Percentiles rank a stretch among this genome's conserved stretches.
Evolutionary conservation across 371 early-diverging fungal genomes (phyloP).

Genomic region (Choanephora cucurbitarum): DNA sequence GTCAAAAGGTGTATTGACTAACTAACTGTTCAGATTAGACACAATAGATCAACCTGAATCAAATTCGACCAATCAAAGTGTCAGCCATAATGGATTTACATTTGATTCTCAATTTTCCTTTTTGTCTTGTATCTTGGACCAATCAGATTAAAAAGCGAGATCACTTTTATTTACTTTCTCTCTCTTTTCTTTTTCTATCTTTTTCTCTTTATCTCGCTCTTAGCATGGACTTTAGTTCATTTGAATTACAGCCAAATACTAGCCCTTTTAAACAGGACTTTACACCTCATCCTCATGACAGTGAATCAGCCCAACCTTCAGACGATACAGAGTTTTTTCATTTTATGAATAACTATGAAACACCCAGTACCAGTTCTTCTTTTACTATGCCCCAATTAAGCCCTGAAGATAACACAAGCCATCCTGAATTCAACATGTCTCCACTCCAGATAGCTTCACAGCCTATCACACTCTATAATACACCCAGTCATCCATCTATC

Average conservation of each 20-base stretch:
- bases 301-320: too few relatives aligned
- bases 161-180: background rate
- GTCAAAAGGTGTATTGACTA: too few relatives aligned
- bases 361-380: background rate
- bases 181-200: conserved; percentile 1
- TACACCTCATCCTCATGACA: too few relatives aligned
- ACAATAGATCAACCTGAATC: too few relatives aligned
- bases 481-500: conserved; percentile 27
- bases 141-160: background rate
- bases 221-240: conserved; percentile 33
- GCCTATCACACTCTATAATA: conserved; percentile 20
- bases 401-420: conserved; percentile 36
- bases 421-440: conserved; percentile 49
- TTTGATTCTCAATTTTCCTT: background rate
- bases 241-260: conserved; percentile 22
- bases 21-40: too few relatives aligned
- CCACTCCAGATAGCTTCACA: conserved; percentile 39
- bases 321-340: conserved; percentile 28
- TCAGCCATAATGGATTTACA: too few relatives aligned
- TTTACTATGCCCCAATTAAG: conserved; percentile 36
- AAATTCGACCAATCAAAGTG: too few relatives aligned
- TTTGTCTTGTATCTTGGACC: background rate
- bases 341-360: conserved; percentile 24
- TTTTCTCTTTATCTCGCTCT: background rate
- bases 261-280: background rate